Evolutionary conservation across 768 basidiomycete genomes (phyloP).

Genomic region (Harrya chromipes): DNA sequence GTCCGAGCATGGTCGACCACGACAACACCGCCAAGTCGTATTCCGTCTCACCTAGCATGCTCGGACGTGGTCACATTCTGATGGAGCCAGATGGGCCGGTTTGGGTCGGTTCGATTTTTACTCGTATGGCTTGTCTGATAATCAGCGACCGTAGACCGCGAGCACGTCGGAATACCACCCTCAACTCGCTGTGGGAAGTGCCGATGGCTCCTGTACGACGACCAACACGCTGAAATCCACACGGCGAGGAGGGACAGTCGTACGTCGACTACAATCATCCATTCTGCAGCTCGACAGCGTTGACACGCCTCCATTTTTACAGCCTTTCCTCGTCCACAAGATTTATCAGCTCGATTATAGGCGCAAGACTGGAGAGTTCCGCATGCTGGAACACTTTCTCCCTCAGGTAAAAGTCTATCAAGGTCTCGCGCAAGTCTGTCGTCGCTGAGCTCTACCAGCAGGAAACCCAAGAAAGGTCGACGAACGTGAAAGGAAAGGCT

Average conservation of each 20-base stretch:
- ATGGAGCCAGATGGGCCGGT: slow-evolving; percentile 76
- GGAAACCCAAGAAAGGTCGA: slow-evolving; percentile 45
- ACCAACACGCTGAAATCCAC: slow-evolving; percentile 69
- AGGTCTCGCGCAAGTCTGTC: not conserved
- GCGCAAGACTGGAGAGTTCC: slow-evolving; percentile 65
- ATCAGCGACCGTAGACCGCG: slow-evolving; percentile 47
- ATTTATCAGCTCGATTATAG: slow-evolving; percentile 89
- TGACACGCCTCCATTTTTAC: not conserved
- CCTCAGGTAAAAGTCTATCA: slow-evolving; percentile 51
- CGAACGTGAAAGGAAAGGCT: slow-evolving; percentile 34
- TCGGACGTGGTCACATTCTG: slow-evolving; percentile 69
- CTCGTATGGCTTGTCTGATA: not conserved
- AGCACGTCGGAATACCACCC: slow-evolving; percentile 83
- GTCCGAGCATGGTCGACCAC: slow-evolving; percentile 75
- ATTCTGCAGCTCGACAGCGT: not conserved
- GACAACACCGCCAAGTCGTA: slow-evolving; percentile 79
- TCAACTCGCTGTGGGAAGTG: slow-evolving; percentile 75
- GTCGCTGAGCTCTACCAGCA: slow-evolving; percentile 16
- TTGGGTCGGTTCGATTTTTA: slow-evolving; percentile 58
- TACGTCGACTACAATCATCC: slow-evolving; percentile 34
- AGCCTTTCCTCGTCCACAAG: slow-evolving; percentile 78
- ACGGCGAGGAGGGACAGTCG: slow-evolving; percentile 67
- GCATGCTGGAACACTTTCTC: slow-evolving; percentile 86
- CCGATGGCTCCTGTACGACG: slow-evolving; percentile 79
- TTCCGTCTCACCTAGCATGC: slow-evolving; percentile 66